A percentile compares a stretch with the other conserved stretches of the same genome.
These are phyloP conservation scores for Hypoxylon sp. DNA, from an alignment of 2,329 filamentous ascomycete species.

Conservation along the genomic window DNA sequence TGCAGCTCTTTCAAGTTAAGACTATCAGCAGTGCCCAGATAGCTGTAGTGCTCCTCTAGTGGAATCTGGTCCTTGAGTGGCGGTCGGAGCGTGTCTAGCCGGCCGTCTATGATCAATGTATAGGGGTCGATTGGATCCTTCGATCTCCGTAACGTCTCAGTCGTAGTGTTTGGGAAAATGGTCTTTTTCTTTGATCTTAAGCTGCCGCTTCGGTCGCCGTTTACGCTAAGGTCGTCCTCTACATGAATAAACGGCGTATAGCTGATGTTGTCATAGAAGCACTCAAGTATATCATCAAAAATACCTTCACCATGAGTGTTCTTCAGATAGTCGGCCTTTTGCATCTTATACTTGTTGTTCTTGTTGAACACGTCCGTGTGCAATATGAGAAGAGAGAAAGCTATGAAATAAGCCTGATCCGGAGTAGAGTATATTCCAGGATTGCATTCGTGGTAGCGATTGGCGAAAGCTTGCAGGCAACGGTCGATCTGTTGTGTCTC, in stretches of 20 bases:
- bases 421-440: conserved; percentile 91
- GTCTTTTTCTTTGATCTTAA: conserved; percentile 79
- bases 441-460: conserved; percentile 98
- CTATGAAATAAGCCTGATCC: conserved; percentile 98
- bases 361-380: conserved; percentile 99
- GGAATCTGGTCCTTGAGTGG: conserved; percentile 92
- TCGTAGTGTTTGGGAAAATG: conserved; percentile 73
- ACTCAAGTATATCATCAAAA: conserved; percentile 92
- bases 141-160: conserved; percentile 73
- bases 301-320: conserved; percentile 93
- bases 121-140: conserved; percentile 96
- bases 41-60: conserved; percentile 91
- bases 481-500: conserved; percentile 99
- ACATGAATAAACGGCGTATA: conserved; percentile 99
- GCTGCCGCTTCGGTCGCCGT: conserved; percentile 77
- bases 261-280: conserved; percentile 98
- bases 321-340: conserved; percentile 93
- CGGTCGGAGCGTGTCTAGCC: conserved; percentile 84
- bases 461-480: conserved; percentile 92
- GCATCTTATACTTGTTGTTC: conserved; percentile 99
- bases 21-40: conserved; percentile 79
- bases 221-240: conserved; percentile 88
- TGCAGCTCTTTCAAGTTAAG: conserved; percentile 87
- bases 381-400: conserved; percentile 94
- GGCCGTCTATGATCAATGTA: conserved; percentile 90